Conservation (phyloP, 148 eudicot genomes). For the Heliamphora exappendiculata region DNA sequence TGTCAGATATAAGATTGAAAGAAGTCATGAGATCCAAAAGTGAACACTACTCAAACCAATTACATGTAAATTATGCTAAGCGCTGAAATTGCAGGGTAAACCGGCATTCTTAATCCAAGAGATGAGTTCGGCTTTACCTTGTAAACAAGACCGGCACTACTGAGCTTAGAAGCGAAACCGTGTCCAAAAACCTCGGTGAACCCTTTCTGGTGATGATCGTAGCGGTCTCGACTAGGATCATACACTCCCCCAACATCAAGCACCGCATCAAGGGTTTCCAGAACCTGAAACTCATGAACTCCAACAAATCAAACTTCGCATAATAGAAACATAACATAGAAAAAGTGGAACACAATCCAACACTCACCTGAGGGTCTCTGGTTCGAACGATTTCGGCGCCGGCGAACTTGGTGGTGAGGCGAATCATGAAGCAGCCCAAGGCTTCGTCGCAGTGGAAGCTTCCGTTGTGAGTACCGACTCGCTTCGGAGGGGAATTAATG, state of each 20-base stretch:
- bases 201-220: conserved; percentile 95
- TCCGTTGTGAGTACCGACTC: conserved; percentile 85
- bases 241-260: conserved; percentile 94
- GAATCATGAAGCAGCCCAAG: conserved; percentile 88
- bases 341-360: too few relatives aligned
- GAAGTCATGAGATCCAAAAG: background rate
- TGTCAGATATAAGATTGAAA: background rate
- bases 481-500: conserved; percentile 24
- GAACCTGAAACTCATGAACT: conserved; percentile 33
- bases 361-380: conserved; percentile 69
- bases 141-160: conserved; percentile 90
- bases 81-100: background rate
- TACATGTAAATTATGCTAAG: background rate
- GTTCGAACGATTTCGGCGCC: conserved; percentile 60
- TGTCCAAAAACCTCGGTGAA: conserved; percentile 80
- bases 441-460: conserved; percentile 97
- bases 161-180: conserved; percentile 77
- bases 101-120: background rate
- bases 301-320: conserved; percentile 10
- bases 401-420: conserved; percentile 55
- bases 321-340: too few relatives aligned
- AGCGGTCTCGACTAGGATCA: conserved; percentile 58
- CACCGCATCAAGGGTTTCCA: conserved; percentile 82
- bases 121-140: conserved; percentile 33
- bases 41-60: background rate